Percentiles rank a stretch among this genome's conserved stretches.
Evolutionary conservation across 371 early-diverging fungal genomes (phyloP).

Genomic region (Paraphysoderma sedebokerense): DNA sequence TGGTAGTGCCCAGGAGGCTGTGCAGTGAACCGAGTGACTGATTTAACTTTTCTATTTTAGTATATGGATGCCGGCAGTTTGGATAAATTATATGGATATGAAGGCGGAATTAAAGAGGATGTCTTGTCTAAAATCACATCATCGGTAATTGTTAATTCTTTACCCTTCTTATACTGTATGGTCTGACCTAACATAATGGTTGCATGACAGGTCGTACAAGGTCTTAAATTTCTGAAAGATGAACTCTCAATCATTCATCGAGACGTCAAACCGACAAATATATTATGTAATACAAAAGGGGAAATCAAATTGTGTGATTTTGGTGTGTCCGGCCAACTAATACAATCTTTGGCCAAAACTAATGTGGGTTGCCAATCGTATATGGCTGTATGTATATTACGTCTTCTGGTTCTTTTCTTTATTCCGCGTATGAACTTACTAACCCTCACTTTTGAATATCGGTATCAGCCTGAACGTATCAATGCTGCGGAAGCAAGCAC

Average conservation of each 20-base stretch:
- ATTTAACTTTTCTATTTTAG: constrained; percentile 12
- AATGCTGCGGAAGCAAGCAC: constrained; percentile 26
- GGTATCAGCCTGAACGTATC: constrained; percentile 96
- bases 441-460: too few relatives aligned
- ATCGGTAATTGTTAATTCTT: constrained; percentile 27
- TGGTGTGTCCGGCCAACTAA: constrained; percentile 78
- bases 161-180: neutral
- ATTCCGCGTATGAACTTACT: neutral
- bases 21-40: neutral
- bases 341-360: constrained; percentile 76
- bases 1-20: neutral
- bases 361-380: constrained; percentile 61
- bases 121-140: constrained; percentile 58
- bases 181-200: neutral
- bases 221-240: constrained; percentile 72
- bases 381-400: neutral
- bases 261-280: constrained; percentile 8
- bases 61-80: constrained; percentile 91
- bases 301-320: constrained; percentile 89
- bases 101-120: constrained; percentile 59
- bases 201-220: constrained; percentile 51
- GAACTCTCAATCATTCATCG: constrained; percentile 80
- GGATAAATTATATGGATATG: constrained; percentile 52
- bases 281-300: constrained; percentile 44
- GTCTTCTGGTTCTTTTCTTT: neutral